Conservation (phyloP, 2,329 filamentous ascomycete species). For the Fusarium lateritium region DNA sequence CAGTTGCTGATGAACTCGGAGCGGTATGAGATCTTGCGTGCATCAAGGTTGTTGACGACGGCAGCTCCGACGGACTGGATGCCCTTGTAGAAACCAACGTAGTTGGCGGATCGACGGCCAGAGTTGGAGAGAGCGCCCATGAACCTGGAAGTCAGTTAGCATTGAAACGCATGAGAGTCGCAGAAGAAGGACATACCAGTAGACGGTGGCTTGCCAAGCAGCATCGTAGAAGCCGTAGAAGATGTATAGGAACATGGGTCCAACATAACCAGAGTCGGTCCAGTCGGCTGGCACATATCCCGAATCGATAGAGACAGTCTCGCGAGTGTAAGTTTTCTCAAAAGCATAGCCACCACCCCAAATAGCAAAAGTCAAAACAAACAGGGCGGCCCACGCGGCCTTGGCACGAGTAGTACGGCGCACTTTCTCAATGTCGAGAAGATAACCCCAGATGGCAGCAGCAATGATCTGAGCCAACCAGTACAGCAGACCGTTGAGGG, state of each 20-base stretch:
- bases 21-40: conserved; percentile 69
- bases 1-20: conserved; percentile 80
- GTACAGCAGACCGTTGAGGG: conserved; percentile 81
- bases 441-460: conserved; percentile 79
- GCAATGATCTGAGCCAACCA: conserved; percentile 83
- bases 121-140: conserved; percentile 97
- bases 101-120: conserved; percentile 90
- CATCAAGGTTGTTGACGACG: conserved; percentile 57
- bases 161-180: conserved; percentile 39
- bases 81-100: conserved; percentile 90
- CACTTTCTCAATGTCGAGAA: conserved; percentile 73
- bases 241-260: conserved; percentile 90
- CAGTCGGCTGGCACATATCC: conserved; percentile 68
- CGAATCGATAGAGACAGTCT: conserved; percentile 22
- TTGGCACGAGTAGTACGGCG: conserved; percentile 79
- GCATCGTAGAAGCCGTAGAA: conserved; percentile 94
- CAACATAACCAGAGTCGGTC: conserved; percentile 75
- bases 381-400: conserved; percentile 71
- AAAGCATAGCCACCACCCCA: conserved; percentile 90
- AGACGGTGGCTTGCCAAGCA: conserved; percentile 89
- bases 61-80: conserved; percentile 83
- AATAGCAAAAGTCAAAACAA: conserved; percentile 80
- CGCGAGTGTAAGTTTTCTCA: conserved; percentile 61
- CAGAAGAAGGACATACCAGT: conserved; percentile 80
- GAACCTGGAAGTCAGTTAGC: conserved; percentile 68